phyloP scores from a whole-genome alignment of 2,329 filamentous ascomycete species.

The Hypomyces rosellus region DNA sequence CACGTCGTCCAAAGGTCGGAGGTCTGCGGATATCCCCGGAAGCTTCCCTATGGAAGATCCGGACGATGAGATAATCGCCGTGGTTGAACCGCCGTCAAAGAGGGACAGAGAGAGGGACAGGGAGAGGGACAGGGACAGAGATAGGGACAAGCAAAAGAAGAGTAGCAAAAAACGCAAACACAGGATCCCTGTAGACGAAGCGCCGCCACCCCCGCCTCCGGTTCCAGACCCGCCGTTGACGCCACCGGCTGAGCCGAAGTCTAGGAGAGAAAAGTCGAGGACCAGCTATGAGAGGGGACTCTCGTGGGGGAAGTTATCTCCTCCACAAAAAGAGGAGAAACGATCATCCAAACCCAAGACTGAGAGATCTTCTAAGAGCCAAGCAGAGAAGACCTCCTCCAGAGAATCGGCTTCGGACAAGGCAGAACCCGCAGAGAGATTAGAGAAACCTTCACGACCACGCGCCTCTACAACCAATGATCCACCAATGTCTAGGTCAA shows the following conservation, averaged over 20 bases:
- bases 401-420: slow-evolving; percentile 72
- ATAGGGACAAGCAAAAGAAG: slow-evolving; percentile 28
- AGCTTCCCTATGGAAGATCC: slow-evolving; percentile 51
- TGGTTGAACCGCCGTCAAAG: slow-evolving; percentile 43
- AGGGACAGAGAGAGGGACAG: slow-evolving; percentile 29
- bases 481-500: slow-evolving; percentile 61
- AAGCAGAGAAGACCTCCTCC: slow-evolving; percentile 50
- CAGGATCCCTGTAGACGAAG: slow-evolving; percentile 7
- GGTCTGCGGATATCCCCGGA: slow-evolving; percentile 34
- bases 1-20: slow-evolving; percentile 27
- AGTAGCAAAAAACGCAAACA: slow-evolving; percentile 31
- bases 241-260: slow-evolving; percentile 49
- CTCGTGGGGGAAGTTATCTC: slow-evolving; percentile 58
- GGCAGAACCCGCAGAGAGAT: slow-evolving; percentile 43
- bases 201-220: slow-evolving; percentile 35
- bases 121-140: not conserved
- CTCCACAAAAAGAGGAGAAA: slow-evolving; percentile 39
- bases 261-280: slow-evolving; percentile 70
- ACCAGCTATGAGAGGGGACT: slow-evolving; percentile 65
- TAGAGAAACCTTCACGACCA: slow-evolving; percentile 45
- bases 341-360: slow-evolving; percentile 57
- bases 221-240: slow-evolving; percentile 43
- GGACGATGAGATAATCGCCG: slow-evolving; percentile 43
- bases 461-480: slow-evolving; percentile 57
- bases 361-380: slow-evolving; percentile 53